These are phyloP conservation scores for Gracilaria gracilis DNA, from an alignment of 23 red algal species.

Conservation along the genomic window DNA sequence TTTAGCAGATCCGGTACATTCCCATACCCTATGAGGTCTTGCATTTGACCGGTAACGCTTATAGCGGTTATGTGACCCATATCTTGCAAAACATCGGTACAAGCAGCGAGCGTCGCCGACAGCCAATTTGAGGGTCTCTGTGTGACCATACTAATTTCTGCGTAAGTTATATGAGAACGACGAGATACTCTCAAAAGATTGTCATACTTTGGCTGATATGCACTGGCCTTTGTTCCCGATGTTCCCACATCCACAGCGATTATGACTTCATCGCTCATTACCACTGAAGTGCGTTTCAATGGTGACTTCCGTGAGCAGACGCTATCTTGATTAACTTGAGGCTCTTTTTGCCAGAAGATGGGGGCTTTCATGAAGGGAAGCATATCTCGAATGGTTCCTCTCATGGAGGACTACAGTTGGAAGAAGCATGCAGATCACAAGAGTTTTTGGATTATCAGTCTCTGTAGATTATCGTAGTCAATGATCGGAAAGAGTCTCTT, in stretches of 20 bases:
- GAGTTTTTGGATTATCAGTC: no score
- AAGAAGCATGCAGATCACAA: no score
- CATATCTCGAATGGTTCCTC: background rate
- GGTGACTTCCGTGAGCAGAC: background rate
- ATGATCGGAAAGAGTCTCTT: no score
- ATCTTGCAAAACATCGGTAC: constrained; percentile 8
- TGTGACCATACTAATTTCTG: background rate
- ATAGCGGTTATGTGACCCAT: constrained; percentile 23
- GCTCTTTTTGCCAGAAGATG: background rate
- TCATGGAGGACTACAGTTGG: background rate
- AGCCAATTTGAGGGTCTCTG: constrained; percentile 48
- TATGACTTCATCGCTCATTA: constrained; percentile 10
- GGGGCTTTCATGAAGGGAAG: background rate
- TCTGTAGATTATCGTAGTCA: no score
- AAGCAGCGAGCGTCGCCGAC: background rate
- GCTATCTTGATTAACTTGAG: background rate
- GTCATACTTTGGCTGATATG: background rate
- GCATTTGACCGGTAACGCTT: constrained; percentile 67
- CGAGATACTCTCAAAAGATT: constrained; percentile 30
- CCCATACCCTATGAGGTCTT: constrained; percentile 59
- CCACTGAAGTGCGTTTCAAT: background rate
- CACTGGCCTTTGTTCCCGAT: constrained; percentile 44
- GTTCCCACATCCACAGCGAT: constrained; percentile 60
- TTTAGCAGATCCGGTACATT: constrained; percentile 36
- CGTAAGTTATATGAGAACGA: constrained; percentile 16